Conservation (phyloP, 139 green algal species). For the Diplosphaera chodatii region DNA sequence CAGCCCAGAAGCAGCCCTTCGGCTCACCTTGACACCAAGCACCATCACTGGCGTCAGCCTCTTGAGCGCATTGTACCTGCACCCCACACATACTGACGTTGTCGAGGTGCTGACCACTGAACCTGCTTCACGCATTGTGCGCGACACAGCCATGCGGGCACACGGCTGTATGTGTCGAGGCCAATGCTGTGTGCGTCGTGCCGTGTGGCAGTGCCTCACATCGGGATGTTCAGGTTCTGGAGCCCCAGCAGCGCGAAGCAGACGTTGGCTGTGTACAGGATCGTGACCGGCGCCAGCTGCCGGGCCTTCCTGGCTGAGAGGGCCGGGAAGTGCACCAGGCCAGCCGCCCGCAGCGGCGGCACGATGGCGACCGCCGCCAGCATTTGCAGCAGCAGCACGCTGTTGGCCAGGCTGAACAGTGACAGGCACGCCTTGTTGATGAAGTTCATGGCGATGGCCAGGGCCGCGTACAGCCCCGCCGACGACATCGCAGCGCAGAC, state of each 20-base stretch:
- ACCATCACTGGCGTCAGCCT: conserved; percentile 54
- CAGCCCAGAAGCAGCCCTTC: too few relatives aligned
- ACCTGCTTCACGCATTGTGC: too few relatives aligned
- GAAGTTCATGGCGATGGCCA: conserved; percentile 41
- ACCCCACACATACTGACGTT: too few relatives aligned
- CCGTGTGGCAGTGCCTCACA: too few relatives aligned
- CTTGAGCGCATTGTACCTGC: conserved; percentile 51
- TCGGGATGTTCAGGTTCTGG: conserved; percentile 38
- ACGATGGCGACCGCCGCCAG: conserved; percentile 17
- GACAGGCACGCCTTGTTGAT: conserved; percentile 29
- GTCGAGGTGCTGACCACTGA: too few relatives aligned
- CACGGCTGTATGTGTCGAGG: too few relatives aligned
- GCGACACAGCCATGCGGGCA: too few relatives aligned
- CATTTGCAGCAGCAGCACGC: conserved; percentile 42
- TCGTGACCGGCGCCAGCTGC: conserved; percentile 21
- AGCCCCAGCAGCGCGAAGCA: conserved; percentile 41
- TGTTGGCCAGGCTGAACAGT: conserved; percentile 20
- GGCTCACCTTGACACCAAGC: conserved; percentile 41
- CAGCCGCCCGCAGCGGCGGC: conserved; percentile 4
- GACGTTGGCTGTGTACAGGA: conserved; percentile 42
- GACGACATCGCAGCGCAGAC: too few relatives aligned
- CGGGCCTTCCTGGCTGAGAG: conserved; percentile 4
- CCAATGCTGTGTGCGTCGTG: too few relatives aligned
- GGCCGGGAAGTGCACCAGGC: not conserved
- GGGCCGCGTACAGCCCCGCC: too few relatives aligned